phyloP scores from a whole-genome alignment of 805 yeast species.

The Clavispora vitiphila region DNA sequence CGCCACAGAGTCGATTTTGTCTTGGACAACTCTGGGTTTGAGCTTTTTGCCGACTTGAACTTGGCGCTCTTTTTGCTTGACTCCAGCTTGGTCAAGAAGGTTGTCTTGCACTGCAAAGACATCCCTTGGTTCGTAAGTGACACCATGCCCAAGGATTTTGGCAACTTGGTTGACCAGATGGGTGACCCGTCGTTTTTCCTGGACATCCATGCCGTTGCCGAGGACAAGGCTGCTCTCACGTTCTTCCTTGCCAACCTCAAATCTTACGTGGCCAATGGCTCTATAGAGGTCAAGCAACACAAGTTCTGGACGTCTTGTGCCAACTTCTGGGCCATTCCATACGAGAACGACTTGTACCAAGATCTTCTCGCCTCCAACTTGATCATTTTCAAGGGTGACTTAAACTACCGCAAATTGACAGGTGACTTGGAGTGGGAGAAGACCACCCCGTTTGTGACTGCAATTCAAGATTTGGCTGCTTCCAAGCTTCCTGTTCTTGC shows the following conservation, averaged over 20 bases:
- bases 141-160: constrained; percentile 80
- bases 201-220: constrained; percentile 20
- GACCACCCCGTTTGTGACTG: constrained; percentile 65
- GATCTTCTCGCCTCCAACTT: constrained; percentile 61
- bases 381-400: constrained; percentile 88
- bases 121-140: constrained; percentile 98
- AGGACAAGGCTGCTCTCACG: constrained; percentile 19
- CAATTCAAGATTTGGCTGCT: constrained; percentile 63
- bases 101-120: constrained; percentile 81
- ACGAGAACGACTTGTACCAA: constrained; percentile 58
- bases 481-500: constrained; percentile 62
- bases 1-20: constrained; percentile 69
- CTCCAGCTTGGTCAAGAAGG: constrained; percentile 53
- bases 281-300: constrained; percentile 38
- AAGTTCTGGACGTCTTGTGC: constrained; percentile 83
- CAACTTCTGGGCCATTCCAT: constrained; percentile 71
- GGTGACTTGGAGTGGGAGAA: constrained; percentile 88
- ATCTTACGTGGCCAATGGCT: constrained; percentile 15
- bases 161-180: constrained; percentile 52
- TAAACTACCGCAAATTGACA: constrained; percentile 90
- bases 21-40: constrained; percentile 93
- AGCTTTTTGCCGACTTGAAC: constrained; percentile 79
- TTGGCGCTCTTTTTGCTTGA: constrained; percentile 47
- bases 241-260: constrained; percentile 19
- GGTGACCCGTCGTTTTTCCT: constrained; percentile 48